These are phyloP conservation scores for Viola odorata DNA, from an alignment of 345 rosid genomes.

Conservation along the genomic window DNA sequence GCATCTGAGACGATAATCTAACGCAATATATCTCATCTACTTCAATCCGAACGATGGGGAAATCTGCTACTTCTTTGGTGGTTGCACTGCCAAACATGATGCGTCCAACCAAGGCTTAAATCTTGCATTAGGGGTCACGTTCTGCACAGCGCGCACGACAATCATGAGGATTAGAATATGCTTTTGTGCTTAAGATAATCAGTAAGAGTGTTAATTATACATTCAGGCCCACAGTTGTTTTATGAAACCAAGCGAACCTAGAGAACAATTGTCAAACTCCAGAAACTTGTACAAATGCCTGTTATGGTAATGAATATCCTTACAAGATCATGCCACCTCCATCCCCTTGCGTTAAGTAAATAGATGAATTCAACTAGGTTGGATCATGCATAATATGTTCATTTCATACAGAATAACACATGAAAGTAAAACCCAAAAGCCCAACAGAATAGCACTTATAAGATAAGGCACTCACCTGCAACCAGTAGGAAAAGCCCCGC, in stretches of 20 bases:
- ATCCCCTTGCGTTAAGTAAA: not conserved
- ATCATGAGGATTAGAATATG: not conserved
- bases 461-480: conserved; percentile 38
- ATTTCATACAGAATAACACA: not conserved
- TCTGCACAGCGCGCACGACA: conserved; percentile 27
- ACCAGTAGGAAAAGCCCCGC: conserved; percentile 74
- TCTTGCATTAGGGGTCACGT: conserved; percentile 35
- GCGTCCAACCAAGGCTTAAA: conserved; percentile 55
- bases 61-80: not conserved
- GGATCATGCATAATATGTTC: not conserved
- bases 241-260: not conserved
- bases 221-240: not conserved
- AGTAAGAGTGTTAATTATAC: not conserved
- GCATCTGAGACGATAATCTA: too few species aligned
- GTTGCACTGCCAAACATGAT: conserved; percentile 25
- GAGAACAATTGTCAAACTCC: not conserved
- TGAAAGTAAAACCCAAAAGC: not conserved
- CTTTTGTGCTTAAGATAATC: not conserved
- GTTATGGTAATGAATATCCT: too few species aligned
- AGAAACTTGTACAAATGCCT: not conserved
- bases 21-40: too few species aligned
- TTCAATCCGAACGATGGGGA: too few species aligned
- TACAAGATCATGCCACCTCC: not conserved
- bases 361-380: not conserved
- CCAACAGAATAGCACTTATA: conserved; percentile 3